These are phyloP conservation scores for Kwoniella europaea DNA, from an alignment of 768 basidiomycete genomes.

Conservation along the genomic window DNA sequence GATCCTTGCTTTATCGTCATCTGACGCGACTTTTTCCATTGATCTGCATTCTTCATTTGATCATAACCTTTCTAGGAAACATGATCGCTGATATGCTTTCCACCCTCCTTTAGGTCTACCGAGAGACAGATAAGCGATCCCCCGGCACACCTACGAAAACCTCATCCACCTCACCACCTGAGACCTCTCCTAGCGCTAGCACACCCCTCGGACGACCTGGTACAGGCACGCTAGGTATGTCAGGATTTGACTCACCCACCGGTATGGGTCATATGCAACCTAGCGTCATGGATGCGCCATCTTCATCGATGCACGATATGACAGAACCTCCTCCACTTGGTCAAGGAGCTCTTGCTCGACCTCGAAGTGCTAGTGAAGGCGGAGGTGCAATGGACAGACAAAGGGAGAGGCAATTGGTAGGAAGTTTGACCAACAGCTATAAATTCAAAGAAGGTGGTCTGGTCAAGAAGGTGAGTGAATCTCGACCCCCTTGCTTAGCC, in stretches of 20 bases:
- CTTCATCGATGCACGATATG: conserved; percentile 4
- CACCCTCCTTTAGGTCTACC: conserved; percentile 69
- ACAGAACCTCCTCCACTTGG: conserved; percentile 27
- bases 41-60: not conserved
- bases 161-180: conserved; percentile 25
- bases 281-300: conserved; percentile 17
- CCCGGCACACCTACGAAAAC: conserved; percentile 31
- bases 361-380: conserved; percentile 47
- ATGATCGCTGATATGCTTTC: not conserved
- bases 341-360: conserved; percentile 37
- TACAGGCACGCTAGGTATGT: conserved; percentile 12
- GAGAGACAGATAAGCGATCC: conserved; percentile 78
- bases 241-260: conserved; percentile 15
- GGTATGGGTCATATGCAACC: not conserved
- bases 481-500: not conserved
- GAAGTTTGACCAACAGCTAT: conserved; percentile 88
- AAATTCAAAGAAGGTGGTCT: conserved; percentile 91
- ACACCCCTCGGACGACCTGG: not conserved
- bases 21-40: not conserved
- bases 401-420: conserved; percentile 80
- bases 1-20: too few species aligned
- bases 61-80: not conserved
- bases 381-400: conserved; percentile 67
- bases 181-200: conserved; percentile 13
- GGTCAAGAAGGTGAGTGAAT: conserved; percentile 85